Base-by-base conservation (phyloP, 805 yeast genomes). In the Wickerhamiella siamensis region DNA sequence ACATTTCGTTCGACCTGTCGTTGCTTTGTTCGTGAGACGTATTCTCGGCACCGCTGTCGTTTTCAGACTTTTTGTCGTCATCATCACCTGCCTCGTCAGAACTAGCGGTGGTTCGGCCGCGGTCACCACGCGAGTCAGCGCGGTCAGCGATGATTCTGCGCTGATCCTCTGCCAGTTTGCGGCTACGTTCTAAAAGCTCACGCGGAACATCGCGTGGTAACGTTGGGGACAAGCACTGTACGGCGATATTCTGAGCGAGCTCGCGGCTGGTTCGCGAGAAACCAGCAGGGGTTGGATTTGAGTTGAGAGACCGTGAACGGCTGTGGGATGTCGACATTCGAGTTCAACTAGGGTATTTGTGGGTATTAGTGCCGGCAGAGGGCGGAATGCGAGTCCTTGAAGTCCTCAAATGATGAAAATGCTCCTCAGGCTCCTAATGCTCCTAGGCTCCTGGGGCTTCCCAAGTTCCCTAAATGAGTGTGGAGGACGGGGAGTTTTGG, bases 161-260 rank as follows among this genome's bases (percentile, higher is more conserved):
- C 42, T 48, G 51, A 31, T 47, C 44, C 17, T 26, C 33, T 31
- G 46, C 51, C 10, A 48, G 43, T n/a, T 41, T 44, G 14, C 44
- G 42, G n/a, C 40, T 22, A 4, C 44, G 43, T 41, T 37, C 20
- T 3, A 44, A 36, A 36, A 48, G 36, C 14, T 42, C 50, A 3
- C 34, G 39, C 4, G 47, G 39, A 1, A 48, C 33, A 21, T 45
- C 46, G n/a, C 38, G 43, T 1, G 46, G 43, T 6, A 45, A 32
- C 5, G 49, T 44, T 2, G 51, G 50, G 16, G 43, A 36, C 22
- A 48, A 41, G 43, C 50, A 46, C 34, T 48, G 51, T 22, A 38
- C 24, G 4, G 50, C 48, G 19, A 48, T 42, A 24, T 42, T 45
- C 39, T 36, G 42, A 10, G 43, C 47, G 3, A 42, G 36, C 24